phyloP scores from a whole-genome alignment of 1,139 yeast genomes.

The Wickerhamiella pararugosa region DNA sequence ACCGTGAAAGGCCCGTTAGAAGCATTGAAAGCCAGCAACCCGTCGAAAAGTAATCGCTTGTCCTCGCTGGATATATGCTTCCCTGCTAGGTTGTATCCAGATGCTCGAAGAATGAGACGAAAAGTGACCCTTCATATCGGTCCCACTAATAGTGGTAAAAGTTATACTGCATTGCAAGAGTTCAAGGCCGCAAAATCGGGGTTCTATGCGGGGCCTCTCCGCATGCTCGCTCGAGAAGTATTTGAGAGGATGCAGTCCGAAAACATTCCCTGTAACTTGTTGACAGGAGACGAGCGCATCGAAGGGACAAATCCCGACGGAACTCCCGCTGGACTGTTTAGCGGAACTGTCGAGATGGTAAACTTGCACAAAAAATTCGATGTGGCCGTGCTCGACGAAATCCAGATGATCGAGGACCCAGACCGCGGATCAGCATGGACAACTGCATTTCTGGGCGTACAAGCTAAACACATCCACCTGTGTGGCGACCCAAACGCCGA shows the following conservation, averaged over 20 bases:
- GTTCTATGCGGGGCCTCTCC: conserved; percentile 85
- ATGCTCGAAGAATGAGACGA: conserved; percentile 66
- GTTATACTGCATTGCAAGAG: conserved; percentile 63
- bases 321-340: conserved; percentile 51
- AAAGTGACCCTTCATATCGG: conserved; percentile 84
- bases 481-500: conserved; percentile 89
- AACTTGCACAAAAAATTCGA: conserved; percentile 55
- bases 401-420: conserved; percentile 80
- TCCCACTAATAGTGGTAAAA: conserved; percentile 96
- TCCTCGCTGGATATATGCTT: conserved; percentile 9
- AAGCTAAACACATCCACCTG: conserved; percentile 71
- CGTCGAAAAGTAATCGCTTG: neutral
- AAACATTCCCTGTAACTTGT: conserved; percentile 58
- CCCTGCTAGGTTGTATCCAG: conserved; percentile 42
- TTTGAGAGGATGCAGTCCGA: conserved; percentile 61
- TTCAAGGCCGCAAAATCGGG: conserved; percentile 63
- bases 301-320: conserved; percentile 54
- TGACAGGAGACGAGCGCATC: conserved; percentile 89
- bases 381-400: conserved; percentile 85
- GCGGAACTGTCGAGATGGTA: conserved; percentile 93
- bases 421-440: conserved; percentile 93
- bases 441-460: conserved; percentile 72
- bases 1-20: too few species aligned
- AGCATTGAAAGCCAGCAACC: neutral
- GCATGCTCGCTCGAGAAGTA: conserved; percentile 81